A percentile compares a stretch with the other conserved stretches of the same genome.
Evolutionary conservation across 208 protist genomes (phyloP).

Genomic region (Trypanosoma rangeli): DNA sequence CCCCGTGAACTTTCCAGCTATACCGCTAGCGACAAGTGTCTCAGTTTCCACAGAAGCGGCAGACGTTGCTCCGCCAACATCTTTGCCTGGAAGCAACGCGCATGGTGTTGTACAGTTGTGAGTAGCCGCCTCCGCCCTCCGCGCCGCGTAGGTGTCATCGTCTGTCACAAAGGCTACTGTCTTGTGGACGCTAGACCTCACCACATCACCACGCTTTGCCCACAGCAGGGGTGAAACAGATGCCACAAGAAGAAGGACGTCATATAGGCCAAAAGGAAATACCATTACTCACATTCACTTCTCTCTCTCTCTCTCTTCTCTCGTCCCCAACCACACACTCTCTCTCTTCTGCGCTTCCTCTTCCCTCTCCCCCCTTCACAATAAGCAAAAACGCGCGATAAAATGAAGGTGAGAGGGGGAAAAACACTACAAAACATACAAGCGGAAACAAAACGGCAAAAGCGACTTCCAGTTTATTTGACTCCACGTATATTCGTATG

Average conservation of each 20-base stretch:
- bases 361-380: too few species aligned
- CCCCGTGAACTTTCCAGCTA: slow-evolving; percentile 29
- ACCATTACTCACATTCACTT: not conserved
- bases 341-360: not conserved
- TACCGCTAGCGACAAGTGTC: slow-evolving; percentile 31
- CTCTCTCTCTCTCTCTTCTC: not conserved
- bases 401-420: too few species aligned
- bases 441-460: too few species aligned
- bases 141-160: slow-evolving; percentile 36
- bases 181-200: slow-evolving; percentile 36
- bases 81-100: slow-evolving; percentile 14
- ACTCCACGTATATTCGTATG: too few species aligned
- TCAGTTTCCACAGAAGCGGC: not conserved
- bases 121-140: slow-evolving; percentile 21
- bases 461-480: too few species aligned
- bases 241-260: slow-evolving; percentile 70
- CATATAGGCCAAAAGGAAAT: slow-evolving; percentile 85
- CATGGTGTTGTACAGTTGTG: slow-evolving; percentile 16
- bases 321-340: too few species aligned
- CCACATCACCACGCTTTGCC: slow-evolving; percentile 57
- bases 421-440: too few species aligned
- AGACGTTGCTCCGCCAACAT: not conserved
- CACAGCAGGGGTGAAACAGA: slow-evolving; percentile 67
- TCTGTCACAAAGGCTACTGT: slow-evolving; percentile 31
- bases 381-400: too few species aligned